Conservation (phyloP, 2,329 filamentous ascomycete genomes). For the Ophiobolus disseminans region DNA sequence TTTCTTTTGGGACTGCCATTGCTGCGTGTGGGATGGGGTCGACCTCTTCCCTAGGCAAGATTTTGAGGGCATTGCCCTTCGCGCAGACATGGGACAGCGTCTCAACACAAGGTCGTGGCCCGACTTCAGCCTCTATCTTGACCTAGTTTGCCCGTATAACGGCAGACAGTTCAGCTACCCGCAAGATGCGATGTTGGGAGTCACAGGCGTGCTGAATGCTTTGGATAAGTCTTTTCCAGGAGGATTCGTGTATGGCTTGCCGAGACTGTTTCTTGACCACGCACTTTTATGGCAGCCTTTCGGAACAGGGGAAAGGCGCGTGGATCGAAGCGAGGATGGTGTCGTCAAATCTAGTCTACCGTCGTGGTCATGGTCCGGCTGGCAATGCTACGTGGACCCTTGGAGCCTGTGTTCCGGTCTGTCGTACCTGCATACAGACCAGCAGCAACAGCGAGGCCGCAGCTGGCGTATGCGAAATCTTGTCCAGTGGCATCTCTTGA, state of each 20-base stretch:
- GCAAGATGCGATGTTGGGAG: conserved; percentile 9
- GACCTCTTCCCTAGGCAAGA: neutral
- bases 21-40: conserved; percentile 3
- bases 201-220: conserved; percentile 9
- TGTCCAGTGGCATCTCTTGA: neutral
- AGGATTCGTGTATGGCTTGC: conserved; percentile 10
- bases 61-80: neutral
- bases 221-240: conserved; percentile 3
- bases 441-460: neutral
- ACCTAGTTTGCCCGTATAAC: conserved; percentile 12
- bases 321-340: neutral
- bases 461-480: neutral
- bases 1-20: conserved; percentile 7
- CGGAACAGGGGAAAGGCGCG: neutral
- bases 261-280: conserved; percentile 8
- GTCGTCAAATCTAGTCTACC: neutral
- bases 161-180: conserved; percentile 6
- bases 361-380: conserved; percentile 11
- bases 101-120: conserved; percentile 1
- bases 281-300: conserved; percentile 13
- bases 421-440: neutral
- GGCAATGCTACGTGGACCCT: conserved; percentile 10
- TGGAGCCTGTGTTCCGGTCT: neutral
- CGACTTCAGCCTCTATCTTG: conserved; percentile 9
- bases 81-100: neutral